Percentiles rank a stretch among this genome's conserved stretches.
phyloP scores from a whole-genome alignment of 768 basidiomycete genomes.

The Collybia sp. region DNA sequence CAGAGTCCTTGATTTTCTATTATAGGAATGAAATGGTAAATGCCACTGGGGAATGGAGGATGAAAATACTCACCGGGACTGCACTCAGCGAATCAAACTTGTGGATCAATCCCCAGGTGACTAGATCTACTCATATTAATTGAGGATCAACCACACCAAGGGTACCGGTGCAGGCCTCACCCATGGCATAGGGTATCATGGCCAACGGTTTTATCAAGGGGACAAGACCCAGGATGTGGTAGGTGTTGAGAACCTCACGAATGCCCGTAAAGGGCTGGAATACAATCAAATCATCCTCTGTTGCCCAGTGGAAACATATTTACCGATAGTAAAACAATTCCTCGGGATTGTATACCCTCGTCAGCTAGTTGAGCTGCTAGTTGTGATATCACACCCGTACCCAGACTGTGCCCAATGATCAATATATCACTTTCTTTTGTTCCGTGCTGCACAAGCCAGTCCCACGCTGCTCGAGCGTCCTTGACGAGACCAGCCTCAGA shows the following conservation, averaged over 20 bases:
- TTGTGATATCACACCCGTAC: conserved; percentile 70
- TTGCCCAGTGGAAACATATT: conserved; percentile 20
- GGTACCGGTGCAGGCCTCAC: conserved; percentile 45
- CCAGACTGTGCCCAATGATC: conserved; percentile 84
- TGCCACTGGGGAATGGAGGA: neutral
- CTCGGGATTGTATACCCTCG: conserved; percentile 35
- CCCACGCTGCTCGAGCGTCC: conserved; percentile 78
- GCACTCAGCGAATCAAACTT: conserved; percentile 59
- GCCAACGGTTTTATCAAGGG: conserved; percentile 73
- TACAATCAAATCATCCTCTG: conserved; percentile 36
- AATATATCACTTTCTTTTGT: conserved; percentile 57
- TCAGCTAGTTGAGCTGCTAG: conserved; percentile 44
- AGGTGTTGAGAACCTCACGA: conserved; percentile 60
- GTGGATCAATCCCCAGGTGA: conserved; percentile 36
- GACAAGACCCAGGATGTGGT: conserved; percentile 57
- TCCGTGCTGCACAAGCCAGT: conserved; percentile 64
- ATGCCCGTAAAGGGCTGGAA: conserved; percentile 58
- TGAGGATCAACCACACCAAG: neutral
- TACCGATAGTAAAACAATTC: conserved; percentile 45
- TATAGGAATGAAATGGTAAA: conserved; percentile 15
- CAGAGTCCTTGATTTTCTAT: conserved; percentile 62
- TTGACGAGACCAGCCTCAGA: conserved; percentile 65
- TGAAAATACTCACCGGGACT: conserved; percentile 35
- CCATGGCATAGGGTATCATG: conserved; percentile 54
- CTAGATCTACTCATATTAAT: conserved; percentile 19